Evolutionary conservation across 441 rosid species (phyloP).

Genomic region (Gossypium laxum): DNA sequence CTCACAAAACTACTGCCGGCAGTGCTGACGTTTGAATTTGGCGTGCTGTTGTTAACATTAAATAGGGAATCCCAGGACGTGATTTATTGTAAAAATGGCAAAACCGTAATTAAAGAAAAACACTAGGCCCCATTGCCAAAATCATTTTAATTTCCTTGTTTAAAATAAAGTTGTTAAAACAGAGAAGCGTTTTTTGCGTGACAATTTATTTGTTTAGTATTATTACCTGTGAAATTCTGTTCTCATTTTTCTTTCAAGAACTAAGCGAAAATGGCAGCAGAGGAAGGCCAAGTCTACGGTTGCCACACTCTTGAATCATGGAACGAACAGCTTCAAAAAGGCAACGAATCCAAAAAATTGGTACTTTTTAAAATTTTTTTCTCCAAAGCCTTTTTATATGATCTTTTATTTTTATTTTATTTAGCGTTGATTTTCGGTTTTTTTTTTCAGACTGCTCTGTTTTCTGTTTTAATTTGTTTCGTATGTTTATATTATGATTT

Average conservation of each 20-base stretch:
- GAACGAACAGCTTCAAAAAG: conserved; percentile 54
- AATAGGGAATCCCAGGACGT: too few species aligned
- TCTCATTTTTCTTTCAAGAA: background rate
- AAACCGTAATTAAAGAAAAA: conserved; percentile 11
- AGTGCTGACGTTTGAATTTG: too few species aligned
- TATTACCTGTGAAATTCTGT: background rate
- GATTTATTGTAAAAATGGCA: conserved; percentile 1
- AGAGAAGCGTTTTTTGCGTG: background rate
- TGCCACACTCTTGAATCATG: conserved; percentile 62
- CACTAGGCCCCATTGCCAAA: background rate
- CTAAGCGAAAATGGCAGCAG: conserved; percentile 48
- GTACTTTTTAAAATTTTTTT: conserved; percentile 20
- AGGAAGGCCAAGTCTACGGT: conserved; percentile 61
- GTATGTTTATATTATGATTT: background rate
- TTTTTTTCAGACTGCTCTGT: background rate
- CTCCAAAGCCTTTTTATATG: background rate
- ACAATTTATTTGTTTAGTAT: background rate
- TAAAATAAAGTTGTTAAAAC: background rate
- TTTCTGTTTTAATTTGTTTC: background rate
- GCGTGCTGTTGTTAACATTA: too few species aligned
- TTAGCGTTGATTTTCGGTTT: background rate
- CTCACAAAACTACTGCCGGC: too few species aligned
- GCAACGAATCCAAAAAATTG: conserved; percentile 53
- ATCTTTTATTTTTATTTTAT: background rate
- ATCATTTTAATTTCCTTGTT: background rate